Evolutionary conservation across 2,329 filamentous ascomycete species (phyloP).

Genomic region (Ascosphaera apis): DNA sequence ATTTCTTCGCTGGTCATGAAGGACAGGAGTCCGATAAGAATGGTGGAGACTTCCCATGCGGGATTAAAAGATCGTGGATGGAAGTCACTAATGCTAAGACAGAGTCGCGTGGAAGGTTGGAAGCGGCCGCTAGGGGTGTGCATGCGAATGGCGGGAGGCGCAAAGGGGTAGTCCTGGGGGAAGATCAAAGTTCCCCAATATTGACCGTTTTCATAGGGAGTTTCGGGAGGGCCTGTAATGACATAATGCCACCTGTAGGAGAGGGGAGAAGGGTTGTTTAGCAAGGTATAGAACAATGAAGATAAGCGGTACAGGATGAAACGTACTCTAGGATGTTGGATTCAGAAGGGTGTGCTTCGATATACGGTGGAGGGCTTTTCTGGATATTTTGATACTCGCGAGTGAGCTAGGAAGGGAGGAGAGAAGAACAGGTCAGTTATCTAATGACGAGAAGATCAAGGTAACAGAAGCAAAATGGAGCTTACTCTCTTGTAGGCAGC

Average conservation of each 20-base stretch:
- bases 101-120: conserved; percentile 74
- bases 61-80: conserved; percentile 97
- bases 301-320: neutral
- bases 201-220: conserved; percentile 81
- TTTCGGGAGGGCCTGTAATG: conserved; percentile 80
- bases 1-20: conserved; percentile 99
- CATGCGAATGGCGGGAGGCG: conserved; percentile 94
- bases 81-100: conserved; percentile 90
- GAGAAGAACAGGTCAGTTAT: too few species aligned
- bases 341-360: conserved; percentile 71
- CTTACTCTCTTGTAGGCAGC: conserved; percentile 49
- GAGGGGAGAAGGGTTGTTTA: conserved; percentile 2
- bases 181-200: conserved; percentile 98
- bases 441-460: too few species aligned
- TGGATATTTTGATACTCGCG: conserved; percentile 42
- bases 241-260: conserved; percentile 66
- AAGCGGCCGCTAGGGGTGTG: conserved; percentile 93
- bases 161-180: conserved; percentile 90
- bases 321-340: conserved; percentile 70
- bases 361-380: conserved; percentile 68
- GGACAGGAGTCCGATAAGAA: conserved; percentile 74
- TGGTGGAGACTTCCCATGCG: conserved; percentile 93
- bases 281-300: neutral
- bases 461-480: conserved; percentile 2
- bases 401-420: conserved; percentile 23